Evolutionary conservation across 306 rosid species (phyloP).

Genomic region (Rosa multiflora): DNA sequence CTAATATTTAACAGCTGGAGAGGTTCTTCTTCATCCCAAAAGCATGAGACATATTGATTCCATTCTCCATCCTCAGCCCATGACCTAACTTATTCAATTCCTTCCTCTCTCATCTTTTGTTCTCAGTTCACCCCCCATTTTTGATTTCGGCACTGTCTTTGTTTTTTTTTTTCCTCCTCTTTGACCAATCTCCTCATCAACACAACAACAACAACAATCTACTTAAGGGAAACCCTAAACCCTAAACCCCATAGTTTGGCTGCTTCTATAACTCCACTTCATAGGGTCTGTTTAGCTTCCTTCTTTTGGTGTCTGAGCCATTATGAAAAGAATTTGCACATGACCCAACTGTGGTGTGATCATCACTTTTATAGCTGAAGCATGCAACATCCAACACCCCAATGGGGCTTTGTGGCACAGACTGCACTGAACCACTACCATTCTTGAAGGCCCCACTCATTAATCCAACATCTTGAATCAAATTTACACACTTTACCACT

Average conservation of each 20-base stretch:
- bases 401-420: slow-evolving; percentile 73
- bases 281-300: slow-evolving; percentile 75
- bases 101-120: background rate
- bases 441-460: slow-evolving; percentile 29
- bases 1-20: slow-evolving; percentile 72
- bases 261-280: slow-evolving; percentile 50
- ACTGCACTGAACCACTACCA: slow-evolving; percentile 38
- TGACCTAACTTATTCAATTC: slow-evolving; percentile 44
- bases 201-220: slow-evolving; percentile 34
- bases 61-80: slow-evolving; percentile 27
- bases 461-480: slow-evolving; percentile 44
- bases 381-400: slow-evolving; percentile 77
- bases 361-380: slow-evolving; percentile 84
- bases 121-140: background rate
- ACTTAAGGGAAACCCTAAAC: slow-evolving; percentile 25
- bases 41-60: slow-evolving; percentile 34
- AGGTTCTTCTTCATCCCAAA: slow-evolving; percentile 36
- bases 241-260: slow-evolving; percentile 18
- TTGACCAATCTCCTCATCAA: slow-evolving; percentile 26
- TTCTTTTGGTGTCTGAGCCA: slow-evolving; percentile 70
- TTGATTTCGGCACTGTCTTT: background rate
- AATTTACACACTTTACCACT: slow-evolving; percentile 52
- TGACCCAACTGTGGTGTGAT: slow-evolving; percentile 54
- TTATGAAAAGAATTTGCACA: slow-evolving; percentile 59
- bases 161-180: slow-evolving; percentile 15